Base-by-base conservation (phyloP, 169 alveolate species). In the Plasmodium ovale region DNA sequence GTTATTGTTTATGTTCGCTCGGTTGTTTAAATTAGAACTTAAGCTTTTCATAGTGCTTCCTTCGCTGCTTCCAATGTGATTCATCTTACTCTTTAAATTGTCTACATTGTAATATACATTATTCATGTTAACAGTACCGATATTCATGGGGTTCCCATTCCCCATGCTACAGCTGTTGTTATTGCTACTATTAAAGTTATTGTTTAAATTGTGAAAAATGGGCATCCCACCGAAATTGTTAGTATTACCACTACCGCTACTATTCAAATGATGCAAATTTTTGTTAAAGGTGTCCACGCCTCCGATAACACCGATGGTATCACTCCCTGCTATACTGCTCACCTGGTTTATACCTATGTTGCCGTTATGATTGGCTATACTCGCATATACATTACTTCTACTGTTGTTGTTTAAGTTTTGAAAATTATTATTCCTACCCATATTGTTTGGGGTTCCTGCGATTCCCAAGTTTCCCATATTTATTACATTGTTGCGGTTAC, bases 1-100 rank as follows among this genome's bases (percentile, higher is more conserved):
- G 2, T 64, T 65, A 37, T 65, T 65, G 14, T 14, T 14, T 0
- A 35, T 7, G 5, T 42, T 25, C 7, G 44, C 33, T n/a, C 23
- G 58, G 19, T 39, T 42, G 35, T 42, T 72, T 60, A 70, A 12
- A 51, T 47, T 69, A 10, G 42, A 31, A 21, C 29, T 68, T 39
- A 69, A 5, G 42, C 3, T 69, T 31, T 27, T 54, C 64, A 14
- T 14, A 60, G 14, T 60, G 25, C 19, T 60, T 27, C 71, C 19
- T 3, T 5, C 49, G 31, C 31, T 60, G 31, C 12, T 27, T 29
- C 19, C 47, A 29, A 72, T 7, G 19, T 31, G 5, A 23, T 54
- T 42, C n/a, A 72, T 53, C 6, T 25, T 31, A 2, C 31, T 37
- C 23, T 72, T 53, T 42, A 72, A 53, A 51, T 72, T 72, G 25